phyloP scores from a whole-genome alignment of 139 green algal species.

The Chlorella vulgaris region DNA sequence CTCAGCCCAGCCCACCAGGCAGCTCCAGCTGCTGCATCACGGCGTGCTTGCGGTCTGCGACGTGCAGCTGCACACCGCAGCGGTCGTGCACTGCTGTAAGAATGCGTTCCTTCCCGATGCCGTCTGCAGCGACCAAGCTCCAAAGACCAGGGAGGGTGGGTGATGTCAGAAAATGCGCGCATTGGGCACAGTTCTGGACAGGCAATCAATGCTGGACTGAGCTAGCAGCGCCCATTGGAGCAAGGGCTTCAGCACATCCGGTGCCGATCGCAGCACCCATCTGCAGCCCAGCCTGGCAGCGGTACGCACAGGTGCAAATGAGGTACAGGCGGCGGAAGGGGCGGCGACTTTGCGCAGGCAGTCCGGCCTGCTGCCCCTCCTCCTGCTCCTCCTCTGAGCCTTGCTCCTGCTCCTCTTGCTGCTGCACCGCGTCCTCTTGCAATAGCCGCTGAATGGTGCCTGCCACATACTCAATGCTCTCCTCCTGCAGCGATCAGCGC shows the following conservation, averaged over 20 bases:
- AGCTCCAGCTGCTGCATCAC: constrained; percentile 61
- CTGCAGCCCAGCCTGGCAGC: background rate
- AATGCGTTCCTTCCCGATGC: constrained; percentile 86
- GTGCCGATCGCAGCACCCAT: no score
- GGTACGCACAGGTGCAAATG: constrained; percentile 55
- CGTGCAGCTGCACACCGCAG: constrained; percentile 58
- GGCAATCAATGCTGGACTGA: no score
- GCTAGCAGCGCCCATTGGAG: no score
- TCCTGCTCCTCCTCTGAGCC: background rate
- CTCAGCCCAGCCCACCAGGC: constrained; percentile 31
- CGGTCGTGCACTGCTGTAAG: constrained; percentile 57
- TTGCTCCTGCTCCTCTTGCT: background rate
- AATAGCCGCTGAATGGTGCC: constrained; percentile 49
- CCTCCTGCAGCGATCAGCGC: constrained; percentile 48
- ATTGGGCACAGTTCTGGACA: no score
- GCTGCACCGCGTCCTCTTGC: constrained; percentile 23
- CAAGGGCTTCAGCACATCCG: no score
- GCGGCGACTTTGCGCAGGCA: background rate
- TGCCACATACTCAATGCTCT: constrained; percentile 66
- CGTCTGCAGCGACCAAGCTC: background rate
- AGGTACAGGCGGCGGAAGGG: constrained; percentile 49
- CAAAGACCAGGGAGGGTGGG: no score
- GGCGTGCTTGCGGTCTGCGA: constrained; percentile 63
- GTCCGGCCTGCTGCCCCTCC: background rate
- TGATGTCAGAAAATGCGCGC: no score